Percentiles rank a stretch among this genome's conserved stretches.
Evolutionary conservation across 768 basidiomycete species (phyloP).

Genomic region (Trametes gibbosa): DNA sequence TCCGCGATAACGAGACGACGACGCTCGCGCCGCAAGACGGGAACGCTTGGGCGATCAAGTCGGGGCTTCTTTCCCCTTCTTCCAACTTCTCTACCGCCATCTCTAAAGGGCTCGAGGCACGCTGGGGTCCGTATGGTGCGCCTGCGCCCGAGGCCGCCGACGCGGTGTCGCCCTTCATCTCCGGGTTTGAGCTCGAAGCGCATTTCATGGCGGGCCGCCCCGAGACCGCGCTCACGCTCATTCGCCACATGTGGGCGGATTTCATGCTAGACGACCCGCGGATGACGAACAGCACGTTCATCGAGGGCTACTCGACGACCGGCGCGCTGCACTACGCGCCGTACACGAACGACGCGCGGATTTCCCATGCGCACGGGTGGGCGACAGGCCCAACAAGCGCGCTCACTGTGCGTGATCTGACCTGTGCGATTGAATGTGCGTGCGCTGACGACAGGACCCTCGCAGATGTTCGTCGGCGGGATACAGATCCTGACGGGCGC

Average conservation of each 20-base stretch:
- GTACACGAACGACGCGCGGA: conserved; percentile 16
- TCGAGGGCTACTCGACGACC: conserved; percentile 16
- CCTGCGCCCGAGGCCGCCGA: conserved; percentile 19
- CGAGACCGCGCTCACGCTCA: conserved; percentile 12
- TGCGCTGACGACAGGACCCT: neutral
- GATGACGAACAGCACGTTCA: conserved; percentile 23
- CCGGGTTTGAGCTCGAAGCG: conserved; percentile 19
- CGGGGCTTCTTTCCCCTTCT: conserved; percentile 11
- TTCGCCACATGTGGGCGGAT: conserved; percentile 19
- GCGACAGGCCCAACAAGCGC: conserved; percentile 20
- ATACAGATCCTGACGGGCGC: conserved; percentile 16
- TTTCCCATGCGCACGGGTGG: conserved; percentile 20
- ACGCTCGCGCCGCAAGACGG: conserved; percentile 22
- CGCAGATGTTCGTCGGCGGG: conserved; percentile 13
- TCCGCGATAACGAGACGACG: conserved; percentile 20
- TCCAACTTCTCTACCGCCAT: conserved; percentile 5
- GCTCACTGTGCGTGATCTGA: conserved; percentile 2
- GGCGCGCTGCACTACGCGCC: conserved; percentile 19
- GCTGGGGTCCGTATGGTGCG: conserved; percentile 18
- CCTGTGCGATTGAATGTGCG: neutral
- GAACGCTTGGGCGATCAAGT: conserved; percentile 20
- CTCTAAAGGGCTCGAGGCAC: conserved; percentile 9
- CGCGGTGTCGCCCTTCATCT: conserved; percentile 18
- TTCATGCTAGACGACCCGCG: conserved; percentile 22
- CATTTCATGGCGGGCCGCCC: conserved; percentile 19